phyloP scores from a whole-genome alignment of 2,329 filamentous ascomycete species.

The Aspergillus uvarum region DNA sequence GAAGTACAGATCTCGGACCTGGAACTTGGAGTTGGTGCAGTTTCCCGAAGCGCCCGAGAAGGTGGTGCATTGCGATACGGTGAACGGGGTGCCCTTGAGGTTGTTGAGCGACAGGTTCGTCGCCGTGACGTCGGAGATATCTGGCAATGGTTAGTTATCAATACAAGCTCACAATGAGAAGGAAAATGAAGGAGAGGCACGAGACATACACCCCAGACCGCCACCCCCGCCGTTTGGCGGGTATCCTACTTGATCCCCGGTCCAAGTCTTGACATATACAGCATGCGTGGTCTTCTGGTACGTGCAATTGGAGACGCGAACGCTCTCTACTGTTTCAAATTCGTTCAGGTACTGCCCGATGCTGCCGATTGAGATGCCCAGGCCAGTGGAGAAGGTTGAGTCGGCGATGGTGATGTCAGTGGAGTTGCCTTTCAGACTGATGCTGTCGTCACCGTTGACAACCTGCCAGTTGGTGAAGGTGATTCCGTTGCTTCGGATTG shows the following conservation, averaged over 20 bases:
- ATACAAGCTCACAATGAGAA: neutral
- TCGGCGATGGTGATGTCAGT: conserved; percentile 55
- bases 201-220: conserved; percentile 52
- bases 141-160: conserved; percentile 6
- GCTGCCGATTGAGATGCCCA: conserved; percentile 58
- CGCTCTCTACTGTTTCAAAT: conserved; percentile 52
- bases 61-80: conserved; percentile 44
- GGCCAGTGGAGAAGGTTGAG: conserved; percentile 50
- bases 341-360: conserved; percentile 55
- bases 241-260: conserved; percentile 50
- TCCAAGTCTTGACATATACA: conserved; percentile 60
- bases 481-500: conserved; percentile 54
- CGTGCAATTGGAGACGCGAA: conserved; percentile 50
- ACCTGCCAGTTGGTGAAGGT: conserved; percentile 53
- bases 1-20: conserved; percentile 37
- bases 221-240: conserved; percentile 61
- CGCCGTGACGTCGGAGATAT: conserved; percentile 38
- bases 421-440: conserved; percentile 57
- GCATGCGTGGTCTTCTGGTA: conserved; percentile 50
- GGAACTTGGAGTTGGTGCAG: conserved; percentile 43
- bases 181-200: no score
- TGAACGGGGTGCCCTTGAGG: conserved; percentile 32
- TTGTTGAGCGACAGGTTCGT: conserved; percentile 34
- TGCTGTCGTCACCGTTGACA: conserved; percentile 55
- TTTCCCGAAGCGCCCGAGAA: conserved; percentile 39